Percentiles rank a stretch among this genome's conserved stretches.
These are phyloP conservation scores for Platismatia glauca DNA, from an alignment of 495 filamentous ascomycete genomes.

Conservation along the genomic window DNA sequence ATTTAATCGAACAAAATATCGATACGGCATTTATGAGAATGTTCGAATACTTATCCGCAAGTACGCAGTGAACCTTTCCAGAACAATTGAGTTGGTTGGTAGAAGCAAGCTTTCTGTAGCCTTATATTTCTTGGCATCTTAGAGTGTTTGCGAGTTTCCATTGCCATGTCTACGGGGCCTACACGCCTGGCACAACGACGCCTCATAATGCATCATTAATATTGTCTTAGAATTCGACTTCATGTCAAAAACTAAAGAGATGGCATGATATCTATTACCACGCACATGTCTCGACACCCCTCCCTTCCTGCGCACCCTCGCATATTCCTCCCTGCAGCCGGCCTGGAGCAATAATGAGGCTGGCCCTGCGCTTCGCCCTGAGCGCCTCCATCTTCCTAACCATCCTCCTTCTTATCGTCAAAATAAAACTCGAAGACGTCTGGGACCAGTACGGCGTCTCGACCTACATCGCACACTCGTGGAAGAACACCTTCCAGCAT, in stretches of 20 bases:
- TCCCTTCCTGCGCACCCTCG: background rate
- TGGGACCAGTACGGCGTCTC: constrained; percentile 40
- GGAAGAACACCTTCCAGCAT: constrained; percentile 21
- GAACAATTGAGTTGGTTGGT: too few relatives aligned
- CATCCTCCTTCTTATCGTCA: constrained; percentile 33
- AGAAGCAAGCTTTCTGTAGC: too few relatives aligned
- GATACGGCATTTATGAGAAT: too few relatives aligned
- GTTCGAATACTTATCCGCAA: too few relatives aligned
- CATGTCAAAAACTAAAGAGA: background rate
- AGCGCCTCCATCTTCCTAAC: constrained; percentile 29
- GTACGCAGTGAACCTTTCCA: too few relatives aligned
- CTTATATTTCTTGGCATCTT: too few relatives aligned
- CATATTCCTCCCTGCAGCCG: background rate
- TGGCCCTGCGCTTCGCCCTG: constrained; percentile 31
- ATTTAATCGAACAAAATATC: too few relatives aligned
- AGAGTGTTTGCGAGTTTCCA: too few relatives aligned
- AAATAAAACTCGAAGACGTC: constrained; percentile 33
- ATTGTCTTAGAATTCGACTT: too few relatives aligned
- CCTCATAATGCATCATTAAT: too few relatives aligned
- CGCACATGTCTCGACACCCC: background rate
- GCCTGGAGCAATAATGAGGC: constrained; percentile 30
- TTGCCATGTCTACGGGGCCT: too few relatives aligned
- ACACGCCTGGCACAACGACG: too few relatives aligned
- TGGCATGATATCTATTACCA: background rate
- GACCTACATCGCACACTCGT: constrained; percentile 34